Conservation (phyloP, 805 yeast species). For the Torulaspora maleeae region DNA sequence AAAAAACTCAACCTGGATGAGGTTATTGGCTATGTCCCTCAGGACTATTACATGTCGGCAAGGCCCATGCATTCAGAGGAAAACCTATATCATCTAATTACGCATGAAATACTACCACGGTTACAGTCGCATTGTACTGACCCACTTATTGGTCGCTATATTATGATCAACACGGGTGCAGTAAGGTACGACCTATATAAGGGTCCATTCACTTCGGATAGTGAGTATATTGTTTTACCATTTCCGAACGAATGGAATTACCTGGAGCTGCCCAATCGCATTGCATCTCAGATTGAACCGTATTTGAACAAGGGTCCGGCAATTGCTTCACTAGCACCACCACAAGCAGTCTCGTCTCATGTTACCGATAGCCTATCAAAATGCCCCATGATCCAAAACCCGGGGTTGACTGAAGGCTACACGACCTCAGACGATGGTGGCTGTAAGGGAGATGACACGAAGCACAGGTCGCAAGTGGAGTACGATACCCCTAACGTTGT, state of each 20-base stretch:
- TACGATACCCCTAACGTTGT: constrained; percentile 78
- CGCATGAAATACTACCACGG: constrained; percentile 49
- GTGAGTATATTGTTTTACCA: constrained; percentile 80
- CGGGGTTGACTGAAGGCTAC: constrained; percentile 56
- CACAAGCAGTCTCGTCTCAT: constrained; percentile 5
- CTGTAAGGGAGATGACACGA: constrained; percentile 77
- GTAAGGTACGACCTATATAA: constrained; percentile 79
- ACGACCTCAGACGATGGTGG: constrained; percentile 84
- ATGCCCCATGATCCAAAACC: constrained; percentile 27
- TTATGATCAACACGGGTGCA: constrained; percentile 81
- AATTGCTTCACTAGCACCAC: constrained; percentile 20
- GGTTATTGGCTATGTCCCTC: constrained; percentile 61
- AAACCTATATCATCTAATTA: constrained; percentile 57
- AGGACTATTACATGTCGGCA: constrained; percentile 59
- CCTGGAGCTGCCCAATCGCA: constrained; percentile 51
- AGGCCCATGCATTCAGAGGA: constrained; percentile 57
- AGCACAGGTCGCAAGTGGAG: constrained; percentile 54
- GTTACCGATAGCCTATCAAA: background rate
- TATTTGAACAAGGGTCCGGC: constrained; percentile 49
- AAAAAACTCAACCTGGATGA: constrained; percentile 48
- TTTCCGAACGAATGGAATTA: constrained; percentile 76
- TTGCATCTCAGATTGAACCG: constrained; percentile 52
- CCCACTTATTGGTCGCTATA: constrained; percentile 41
- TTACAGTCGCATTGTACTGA: constrained; percentile 25
- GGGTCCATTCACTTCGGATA: constrained; percentile 77